Conservation (phyloP, 2,329 filamentous ascomycete genomes). For the Diaporthe caulivora region DNA sequence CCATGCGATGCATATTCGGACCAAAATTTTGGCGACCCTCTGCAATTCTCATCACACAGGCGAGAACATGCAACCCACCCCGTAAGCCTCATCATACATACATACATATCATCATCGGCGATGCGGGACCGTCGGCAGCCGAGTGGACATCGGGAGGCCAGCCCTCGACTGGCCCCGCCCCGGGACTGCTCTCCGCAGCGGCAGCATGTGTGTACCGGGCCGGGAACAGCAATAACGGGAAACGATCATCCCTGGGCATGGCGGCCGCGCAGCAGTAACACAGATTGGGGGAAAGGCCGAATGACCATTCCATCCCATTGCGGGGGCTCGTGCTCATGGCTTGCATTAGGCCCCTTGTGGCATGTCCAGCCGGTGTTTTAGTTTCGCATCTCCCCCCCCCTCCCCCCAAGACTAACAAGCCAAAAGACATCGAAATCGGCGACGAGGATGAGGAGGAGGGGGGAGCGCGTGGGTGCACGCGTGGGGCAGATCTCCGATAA, state of each 20-base stretch:
- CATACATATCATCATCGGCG: neutral
- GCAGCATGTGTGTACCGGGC: neutral
- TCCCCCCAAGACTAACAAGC: neutral
- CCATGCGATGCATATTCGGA: neutral
- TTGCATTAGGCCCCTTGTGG: slow-evolving; percentile 29
- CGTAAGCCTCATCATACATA: too few relatives aligned
- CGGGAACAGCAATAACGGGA: neutral
- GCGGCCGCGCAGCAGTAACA: neutral
- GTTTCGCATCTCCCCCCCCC: neutral
- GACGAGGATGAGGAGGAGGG: neutral
- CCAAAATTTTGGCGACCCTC: too few relatives aligned
- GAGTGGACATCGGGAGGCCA: neutral
- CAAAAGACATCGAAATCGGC: slow-evolving; percentile 10
- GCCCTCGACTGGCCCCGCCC: neutral
- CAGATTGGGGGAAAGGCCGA: neutral
- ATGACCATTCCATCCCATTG: neutral
- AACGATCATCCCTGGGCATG: slow-evolving; percentile 4
- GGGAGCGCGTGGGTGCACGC: neutral
- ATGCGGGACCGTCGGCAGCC: neutral
- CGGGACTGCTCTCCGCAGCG: neutral
- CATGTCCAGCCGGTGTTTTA: slow-evolving; percentile 22
- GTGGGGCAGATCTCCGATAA: slow-evolving; percentile 32
- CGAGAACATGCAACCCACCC: neutral
- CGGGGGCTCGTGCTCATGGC: neutral
- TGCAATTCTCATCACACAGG: neutral